phyloP scores from a whole-genome alignment of 2,329 filamentous ascomycete species.

The Scortechinia acanthostroma region DNA sequence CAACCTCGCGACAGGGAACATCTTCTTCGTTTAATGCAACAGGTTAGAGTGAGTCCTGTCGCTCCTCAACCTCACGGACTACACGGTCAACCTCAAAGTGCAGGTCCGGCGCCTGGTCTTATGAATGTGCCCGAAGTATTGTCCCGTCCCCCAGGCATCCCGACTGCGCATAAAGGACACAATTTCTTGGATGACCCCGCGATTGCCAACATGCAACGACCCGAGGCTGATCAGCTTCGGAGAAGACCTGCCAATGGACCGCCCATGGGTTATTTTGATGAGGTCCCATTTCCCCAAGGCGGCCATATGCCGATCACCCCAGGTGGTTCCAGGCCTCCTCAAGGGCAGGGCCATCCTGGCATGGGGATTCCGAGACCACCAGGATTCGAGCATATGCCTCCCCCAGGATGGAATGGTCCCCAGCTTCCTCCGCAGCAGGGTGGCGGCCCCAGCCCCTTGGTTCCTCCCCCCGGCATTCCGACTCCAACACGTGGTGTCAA shows the following conservation, averaged over 20 bases:
- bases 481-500: constrained; percentile 20
- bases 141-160: constrained; percentile 15
- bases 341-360: constrained; percentile 18
- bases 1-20: constrained; percentile 40
- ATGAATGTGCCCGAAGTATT: constrained; percentile 23
- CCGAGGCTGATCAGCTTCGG: constrained; percentile 18
- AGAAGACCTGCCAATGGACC: constrained; percentile 24
- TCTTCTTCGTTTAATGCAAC: constrained; percentile 46
- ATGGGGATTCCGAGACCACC: constrained; percentile 31
- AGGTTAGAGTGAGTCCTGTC: not conserved
- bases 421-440: constrained; percentile 21
- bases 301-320: constrained; percentile 19
- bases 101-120: constrained; percentile 18
- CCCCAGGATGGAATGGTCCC: constrained; percentile 24
- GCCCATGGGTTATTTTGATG: constrained; percentile 27
- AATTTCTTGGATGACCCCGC: constrained; percentile 30
- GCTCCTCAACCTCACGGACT: not conserved
- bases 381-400: constrained; percentile 29
- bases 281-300: constrained; percentile 19
- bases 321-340: constrained; percentile 21
- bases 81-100: constrained; percentile 14
- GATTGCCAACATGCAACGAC: constrained; percentile 27
- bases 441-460: constrained; percentile 18
- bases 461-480: constrained; percentile 25
- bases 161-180: constrained; percentile 22